A percentile compares a stretch with the other conserved stretches of the same genome.
These are phyloP conservation scores for Diutina catenulata DNA, from an alignment of 1,139 yeast genomes.

Conservation along the genomic window DNA sequence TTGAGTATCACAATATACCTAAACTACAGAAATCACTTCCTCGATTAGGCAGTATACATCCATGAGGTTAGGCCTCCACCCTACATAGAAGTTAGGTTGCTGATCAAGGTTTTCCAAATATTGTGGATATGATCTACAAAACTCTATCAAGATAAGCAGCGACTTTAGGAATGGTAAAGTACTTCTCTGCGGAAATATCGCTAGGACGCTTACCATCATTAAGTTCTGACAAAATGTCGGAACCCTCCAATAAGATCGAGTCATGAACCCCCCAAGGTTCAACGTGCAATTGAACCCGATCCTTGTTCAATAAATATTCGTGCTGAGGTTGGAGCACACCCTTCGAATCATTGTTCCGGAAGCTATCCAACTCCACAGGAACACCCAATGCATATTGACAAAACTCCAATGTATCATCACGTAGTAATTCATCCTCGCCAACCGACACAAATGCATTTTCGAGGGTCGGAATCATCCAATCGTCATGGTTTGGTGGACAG, in stretches of 20 bases:
- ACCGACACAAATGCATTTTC: not conserved
- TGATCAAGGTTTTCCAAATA: no score
- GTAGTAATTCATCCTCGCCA: conserved; percentile 6
- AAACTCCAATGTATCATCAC: conserved; percentile 4
- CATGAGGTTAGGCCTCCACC: no score
- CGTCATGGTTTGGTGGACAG: not conserved
- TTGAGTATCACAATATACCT: not conserved
- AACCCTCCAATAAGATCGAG: conserved; percentile 23
- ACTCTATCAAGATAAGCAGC: not conserved
- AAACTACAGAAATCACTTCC: no score
- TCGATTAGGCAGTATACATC: no score
- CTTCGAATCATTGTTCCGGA: not conserved
- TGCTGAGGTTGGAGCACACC: not conserved
- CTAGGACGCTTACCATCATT: not conserved
- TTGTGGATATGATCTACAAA: no score
- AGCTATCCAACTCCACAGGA: not conserved
- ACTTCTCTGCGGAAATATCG: not conserved
- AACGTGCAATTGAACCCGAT: conserved; percentile 15
- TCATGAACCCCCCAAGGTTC: conserved; percentile 39
- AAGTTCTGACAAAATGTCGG: conserved; percentile 8
- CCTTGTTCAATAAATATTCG: conserved; percentile 6
- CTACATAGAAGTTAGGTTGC: no score
- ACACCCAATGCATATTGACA: conserved; percentile 1
- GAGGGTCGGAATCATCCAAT: conserved; percentile 6
- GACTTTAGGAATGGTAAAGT: not conserved